A percentile compares a stretch with the other conserved stretches of the same genome.
Conservation (phyloP, 2,329 filamentous ascomycete genomes). For the Phialemoniopsis sp. region DNA sequence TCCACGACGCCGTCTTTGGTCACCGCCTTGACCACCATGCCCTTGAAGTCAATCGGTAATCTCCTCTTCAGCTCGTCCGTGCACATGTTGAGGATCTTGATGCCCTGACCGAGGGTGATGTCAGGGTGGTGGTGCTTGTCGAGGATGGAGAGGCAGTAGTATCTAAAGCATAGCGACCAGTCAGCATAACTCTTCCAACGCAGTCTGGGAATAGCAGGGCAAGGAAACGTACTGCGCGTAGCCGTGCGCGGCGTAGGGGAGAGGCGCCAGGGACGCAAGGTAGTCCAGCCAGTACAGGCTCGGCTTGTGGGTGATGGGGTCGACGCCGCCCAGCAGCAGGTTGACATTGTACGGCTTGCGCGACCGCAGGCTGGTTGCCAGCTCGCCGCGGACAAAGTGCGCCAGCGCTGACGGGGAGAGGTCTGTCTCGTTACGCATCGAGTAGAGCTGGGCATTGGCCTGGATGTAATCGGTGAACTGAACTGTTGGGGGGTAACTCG, state of each 20-base stretch:
- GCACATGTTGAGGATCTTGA: constrained; percentile 92
- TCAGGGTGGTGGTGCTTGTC: constrained; percentile 98
- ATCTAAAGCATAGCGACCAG: constrained; percentile 46
- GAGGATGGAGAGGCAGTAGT: constrained; percentile 96
- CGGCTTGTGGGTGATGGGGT: constrained; percentile 86
- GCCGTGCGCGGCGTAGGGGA: constrained; percentile 95
- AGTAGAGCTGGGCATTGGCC: constrained; percentile 96
- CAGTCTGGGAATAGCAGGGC: background rate
- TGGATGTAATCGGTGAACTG: constrained; percentile 99
- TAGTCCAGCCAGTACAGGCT: constrained; percentile 97
- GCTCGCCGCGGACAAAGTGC: constrained; percentile 89
- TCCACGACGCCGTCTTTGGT: constrained; percentile 90
- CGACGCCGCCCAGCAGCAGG: constrained; percentile 87
- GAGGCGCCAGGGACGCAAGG: constrained; percentile 78
- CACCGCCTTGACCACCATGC: constrained; percentile 88
- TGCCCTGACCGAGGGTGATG: constrained; percentile 81
- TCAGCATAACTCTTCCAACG: background rate
- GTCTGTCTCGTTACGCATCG: constrained; percentile 94
- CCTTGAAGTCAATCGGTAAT: constrained; percentile 98
- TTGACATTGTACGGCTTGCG: constrained; percentile 97
- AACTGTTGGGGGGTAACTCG: constrained; percentile 47
- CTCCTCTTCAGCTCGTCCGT: constrained; percentile 95
- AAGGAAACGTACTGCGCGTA: constrained; percentile 77
- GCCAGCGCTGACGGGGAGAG: constrained; percentile 85
- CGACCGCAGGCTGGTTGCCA: constrained; percentile 85